A percentile compares a stretch with the other conserved stretches of the same genome.
phyloP scores from a whole-genome alignment of 306 rosid species.

The Dryas alaskensis region DNA sequence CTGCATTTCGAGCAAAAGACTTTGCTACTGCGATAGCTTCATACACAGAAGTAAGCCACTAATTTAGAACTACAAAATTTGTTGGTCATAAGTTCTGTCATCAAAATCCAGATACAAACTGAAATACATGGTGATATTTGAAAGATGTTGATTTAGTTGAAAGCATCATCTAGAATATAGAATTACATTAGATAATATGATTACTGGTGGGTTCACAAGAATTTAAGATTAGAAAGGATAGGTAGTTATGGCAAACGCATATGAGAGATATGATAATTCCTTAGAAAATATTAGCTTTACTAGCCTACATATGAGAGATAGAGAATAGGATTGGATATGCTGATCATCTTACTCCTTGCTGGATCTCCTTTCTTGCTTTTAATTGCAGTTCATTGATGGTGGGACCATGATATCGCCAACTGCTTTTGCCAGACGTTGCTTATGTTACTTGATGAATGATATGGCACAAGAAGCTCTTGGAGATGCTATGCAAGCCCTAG shows the following conservation, averaged over 20 bases:
- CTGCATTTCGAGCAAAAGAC: constrained; percentile 83
- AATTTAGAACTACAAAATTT: constrained; percentile 11
- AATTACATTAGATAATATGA: background rate
- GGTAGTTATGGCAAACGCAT: background rate
- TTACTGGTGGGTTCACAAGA: background rate
- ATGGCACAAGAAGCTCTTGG: constrained; percentile 97
- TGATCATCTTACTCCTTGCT: background rate
- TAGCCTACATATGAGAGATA: background rate
- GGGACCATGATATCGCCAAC: constrained; percentile 96
- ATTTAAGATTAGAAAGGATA: background rate
- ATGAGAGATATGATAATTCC: background rate
- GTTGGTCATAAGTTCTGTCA: background rate
- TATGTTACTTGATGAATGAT: constrained; percentile 85
- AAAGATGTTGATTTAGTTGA: background rate
- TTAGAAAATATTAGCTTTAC: background rate
- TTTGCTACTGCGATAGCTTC: constrained; percentile 61
- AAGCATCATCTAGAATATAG: background rate
- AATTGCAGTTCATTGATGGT: constrained; percentile 78
- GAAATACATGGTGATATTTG: constrained; percentile 5
- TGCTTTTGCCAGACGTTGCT: constrained; percentile 79
- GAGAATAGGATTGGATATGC: background rate
- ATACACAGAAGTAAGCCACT: constrained; percentile 75
- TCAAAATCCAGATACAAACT: constrained; percentile 21
- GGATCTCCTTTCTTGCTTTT: constrained; percentile 7
- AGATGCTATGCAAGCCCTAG: constrained; percentile 97